Base-by-base conservation (phyloP, 768 basidiomycete genomes). In the Mrakia blollopis region DNA sequence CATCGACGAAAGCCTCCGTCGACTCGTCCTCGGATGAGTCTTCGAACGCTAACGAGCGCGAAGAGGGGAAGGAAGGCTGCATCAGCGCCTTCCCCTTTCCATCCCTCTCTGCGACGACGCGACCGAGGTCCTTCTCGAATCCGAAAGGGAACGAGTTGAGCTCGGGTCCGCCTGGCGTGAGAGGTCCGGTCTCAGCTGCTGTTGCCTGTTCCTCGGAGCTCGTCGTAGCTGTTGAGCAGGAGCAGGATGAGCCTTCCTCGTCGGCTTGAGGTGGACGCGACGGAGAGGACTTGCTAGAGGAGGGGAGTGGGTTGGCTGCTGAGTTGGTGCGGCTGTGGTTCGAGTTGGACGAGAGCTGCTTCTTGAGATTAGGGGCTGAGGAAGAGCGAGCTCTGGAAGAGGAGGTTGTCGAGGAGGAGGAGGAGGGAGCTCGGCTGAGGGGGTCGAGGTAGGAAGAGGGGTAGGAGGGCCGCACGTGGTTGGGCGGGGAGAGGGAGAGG, bases 21-120 rank as follows among this genome's bases (percentile, higher is more conserved):
- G 25, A 25, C 65, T 68, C 65, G 39, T 44, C 65, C 65, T 68
- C 65, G 37, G 65, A 68, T 37, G 35, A 68, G 16, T 68, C 65
- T 23, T n/a, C 65, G 37, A 39, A 68, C 37, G 65, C 65, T n/a
- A 37, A 39, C 65, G 37, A 68, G 32, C 65, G 35, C 13, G 65
- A 35, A n/a, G 65, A 68, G 13, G 65, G 65, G 37, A 37, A 68
- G 2, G 65, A 37, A 25, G 65, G 25, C 35, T 37, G 35, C 65
- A 39, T 68, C 65, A 11, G 35, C 23, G 6, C 57, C 57, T 68
- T 68, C 0, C 37, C 65, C 25, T 68, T 68, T 7, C 35, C 65
- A 11, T 35, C n/a, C 65, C 65, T 37, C 25, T 68, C 65, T 18
- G 32, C 35, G 8, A 37, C 65, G 37, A 68, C 65, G 23, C 65